Evolutionary conservation across 208 protist genomes (phyloP).

Genomic region (Leishmania tropica): DNA sequence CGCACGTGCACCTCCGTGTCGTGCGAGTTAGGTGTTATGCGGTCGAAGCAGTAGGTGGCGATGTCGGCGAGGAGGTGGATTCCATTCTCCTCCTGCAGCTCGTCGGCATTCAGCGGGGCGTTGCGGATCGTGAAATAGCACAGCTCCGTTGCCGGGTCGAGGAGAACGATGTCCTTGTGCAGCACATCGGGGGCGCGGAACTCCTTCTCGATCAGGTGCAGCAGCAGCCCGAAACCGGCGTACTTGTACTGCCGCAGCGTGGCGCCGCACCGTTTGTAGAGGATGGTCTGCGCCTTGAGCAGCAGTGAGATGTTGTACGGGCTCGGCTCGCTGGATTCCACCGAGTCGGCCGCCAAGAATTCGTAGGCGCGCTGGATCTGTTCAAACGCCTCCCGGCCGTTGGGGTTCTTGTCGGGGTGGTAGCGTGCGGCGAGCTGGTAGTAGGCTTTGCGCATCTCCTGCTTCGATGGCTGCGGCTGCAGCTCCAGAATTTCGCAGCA

Average conservation of each 20-base stretch:
- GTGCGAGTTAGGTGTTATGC: constrained; percentile 48
- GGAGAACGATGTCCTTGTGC: constrained; percentile 66
- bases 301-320: constrained; percentile 71
- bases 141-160: constrained; percentile 86
- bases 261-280: constrained; percentile 87
- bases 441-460: constrained; percentile 93
- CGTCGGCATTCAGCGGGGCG: constrained; percentile 93
- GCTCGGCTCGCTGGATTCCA: constrained; percentile 46
- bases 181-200: constrained; percentile 66
- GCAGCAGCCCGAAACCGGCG: constrained; percentile 92
- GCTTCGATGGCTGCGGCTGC: constrained; percentile 18
- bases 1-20: constrained; percentile 59
- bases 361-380: constrained; percentile 91
- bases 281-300: constrained; percentile 92
- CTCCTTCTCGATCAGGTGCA: constrained; percentile 81
- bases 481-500: constrained; percentile 85
- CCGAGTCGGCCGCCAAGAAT: constrained; percentile 61
- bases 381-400: constrained; percentile 94
- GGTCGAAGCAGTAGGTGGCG: constrained; percentile 73
- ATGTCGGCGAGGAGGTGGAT: constrained; percentile 77
- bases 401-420: constrained; percentile 97
- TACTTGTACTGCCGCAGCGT: constrained; percentile 94
- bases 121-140: constrained; percentile 91
- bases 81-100: constrained; percentile 92
- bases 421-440: constrained; percentile 92